These are phyloP conservation scores for Talaromyces sp. DNA, from an alignment of 2,329 filamentous ascomycete genomes.

Conservation along the genomic window DNA sequence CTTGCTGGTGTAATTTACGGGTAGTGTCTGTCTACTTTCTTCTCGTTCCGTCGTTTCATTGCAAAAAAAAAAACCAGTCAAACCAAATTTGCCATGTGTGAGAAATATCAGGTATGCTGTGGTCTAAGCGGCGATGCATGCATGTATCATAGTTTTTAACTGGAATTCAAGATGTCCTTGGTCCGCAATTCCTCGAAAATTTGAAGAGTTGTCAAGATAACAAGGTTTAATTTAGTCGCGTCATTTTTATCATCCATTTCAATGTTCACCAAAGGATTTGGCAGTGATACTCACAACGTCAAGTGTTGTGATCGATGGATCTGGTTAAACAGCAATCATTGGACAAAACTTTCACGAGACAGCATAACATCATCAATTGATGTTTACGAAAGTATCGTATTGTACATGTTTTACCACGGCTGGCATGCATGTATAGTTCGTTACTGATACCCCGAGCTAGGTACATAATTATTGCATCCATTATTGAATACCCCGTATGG, in stretches of 20 bases:
- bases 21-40: not conserved
- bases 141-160: conserved; percentile 2
- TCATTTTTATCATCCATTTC: not conserved
- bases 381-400: not conserved
- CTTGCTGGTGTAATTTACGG: not conserved
- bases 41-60: not conserved
- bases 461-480: not conserved
- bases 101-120: not conserved
- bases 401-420: not conserved
- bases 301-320: not conserved
- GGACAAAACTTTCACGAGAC: too few species aligned
- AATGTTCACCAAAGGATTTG: too few species aligned
- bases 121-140: not conserved
- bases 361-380: not conserved
- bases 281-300: too few species aligned
- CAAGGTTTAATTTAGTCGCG: not conserved
- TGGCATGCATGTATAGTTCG: not conserved
- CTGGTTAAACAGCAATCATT: not conserved
- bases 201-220: not conserved
- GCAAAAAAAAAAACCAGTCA: not conserved
- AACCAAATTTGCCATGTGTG: not conserved
- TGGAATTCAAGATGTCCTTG: not conserved
- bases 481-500: not conserved
- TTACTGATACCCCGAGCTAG: not conserved
- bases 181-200: not conserved